phyloP scores from a whole-genome alignment of 164 flowering plant species.

The Vitis amurensis region DNA sequence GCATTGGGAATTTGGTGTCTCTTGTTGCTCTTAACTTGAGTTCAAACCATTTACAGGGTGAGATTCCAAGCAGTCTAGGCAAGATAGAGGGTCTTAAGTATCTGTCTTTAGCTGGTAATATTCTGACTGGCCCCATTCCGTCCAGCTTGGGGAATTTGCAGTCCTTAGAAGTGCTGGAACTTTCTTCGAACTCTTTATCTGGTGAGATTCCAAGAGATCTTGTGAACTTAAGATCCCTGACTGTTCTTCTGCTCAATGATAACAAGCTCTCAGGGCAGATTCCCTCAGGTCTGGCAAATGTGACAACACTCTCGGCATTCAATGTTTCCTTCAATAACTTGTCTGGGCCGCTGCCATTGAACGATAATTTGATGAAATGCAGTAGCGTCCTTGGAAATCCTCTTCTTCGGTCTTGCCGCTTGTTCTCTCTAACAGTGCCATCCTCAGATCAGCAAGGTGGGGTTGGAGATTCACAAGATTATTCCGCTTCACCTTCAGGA shows the following conservation, averaged over 20 bases:
- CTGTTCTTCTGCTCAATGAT: conserved; percentile 59
- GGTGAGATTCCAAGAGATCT: conserved; percentile 66
- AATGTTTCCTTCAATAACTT: conserved; percentile 83
- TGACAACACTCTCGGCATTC: conserved; percentile 51
- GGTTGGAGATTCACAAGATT: conserved; percentile 25
- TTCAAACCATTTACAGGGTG: conserved; percentile 55
- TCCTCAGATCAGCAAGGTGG: conserved; percentile 47
- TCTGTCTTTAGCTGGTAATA: conserved; percentile 69
- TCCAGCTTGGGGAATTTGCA: conserved; percentile 53
- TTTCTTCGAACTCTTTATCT: conserved; percentile 68
- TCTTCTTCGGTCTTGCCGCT: conserved; percentile 41
- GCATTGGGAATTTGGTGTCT: conserved; percentile 46
- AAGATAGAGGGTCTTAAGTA: conserved; percentile 42
- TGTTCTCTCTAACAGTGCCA: conserved; percentile 38
- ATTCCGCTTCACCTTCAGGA: conserved; percentile 42
- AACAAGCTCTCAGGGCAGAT: conserved; percentile 71
- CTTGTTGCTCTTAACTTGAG: conserved; percentile 69
- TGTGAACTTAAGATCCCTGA: conserved; percentile 52
- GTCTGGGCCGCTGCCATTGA: conserved; percentile 63
- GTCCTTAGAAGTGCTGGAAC: conserved; percentile 57
- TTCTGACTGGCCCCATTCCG: conserved; percentile 64
- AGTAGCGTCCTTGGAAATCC: conserved; percentile 62
- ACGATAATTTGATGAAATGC: conserved; percentile 48
- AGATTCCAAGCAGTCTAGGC: conserved; percentile 54
- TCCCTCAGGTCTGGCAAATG: conserved; percentile 60